Percentiles rank a stretch among this genome's conserved stretches.
phyloP scores from a whole-genome alignment of 1,284 basidiomycete genomes.

The Retiboletus flavoniger region DNA sequence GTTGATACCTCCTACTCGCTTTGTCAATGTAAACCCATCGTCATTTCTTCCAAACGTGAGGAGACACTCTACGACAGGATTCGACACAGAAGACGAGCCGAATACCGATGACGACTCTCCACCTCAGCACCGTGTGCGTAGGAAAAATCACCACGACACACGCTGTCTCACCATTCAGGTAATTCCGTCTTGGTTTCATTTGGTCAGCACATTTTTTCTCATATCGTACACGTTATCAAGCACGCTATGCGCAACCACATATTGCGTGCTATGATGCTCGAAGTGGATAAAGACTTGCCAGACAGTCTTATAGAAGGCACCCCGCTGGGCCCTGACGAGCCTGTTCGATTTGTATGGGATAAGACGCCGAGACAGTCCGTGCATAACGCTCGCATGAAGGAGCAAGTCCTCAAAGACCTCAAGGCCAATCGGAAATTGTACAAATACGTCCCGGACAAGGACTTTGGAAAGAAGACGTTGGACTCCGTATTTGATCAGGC shows the following conservation, averaged over 20 bases:
- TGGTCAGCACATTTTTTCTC: constrained; percentile 1
- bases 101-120: constrained; percentile 38
- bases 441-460: constrained; percentile 58
- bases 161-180: constrained; percentile 67
- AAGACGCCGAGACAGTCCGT: constrained; percentile 69
- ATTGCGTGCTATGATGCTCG: constrained; percentile 54
- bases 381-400: constrained; percentile 70
- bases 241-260: constrained; percentile 68
- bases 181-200: constrained; percentile 15
- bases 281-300: constrained; percentile 56
- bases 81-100: constrained; percentile 39
- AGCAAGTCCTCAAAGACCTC: constrained; percentile 57
- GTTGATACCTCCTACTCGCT: constrained; percentile 19
- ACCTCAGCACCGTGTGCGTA: constrained; percentile 39
- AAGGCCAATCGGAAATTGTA: constrained; percentile 54
- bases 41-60: constrained; percentile 22
- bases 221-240: constrained; percentile 36
- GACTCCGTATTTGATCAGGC: constrained; percentile 67
- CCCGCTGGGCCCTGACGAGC: constrained; percentile 42
- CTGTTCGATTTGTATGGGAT: constrained; percentile 73
- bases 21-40: constrained; percentile 23
- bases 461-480: constrained; percentile 62
- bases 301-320: constrained; percentile 57
- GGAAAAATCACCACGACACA: constrained; percentile 58
- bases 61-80: constrained; percentile 37